These are phyloP conservation scores for Adansonia digitata DNA, from an alignment of 345 rosid genomes.

Conservation along the genomic window DNA sequence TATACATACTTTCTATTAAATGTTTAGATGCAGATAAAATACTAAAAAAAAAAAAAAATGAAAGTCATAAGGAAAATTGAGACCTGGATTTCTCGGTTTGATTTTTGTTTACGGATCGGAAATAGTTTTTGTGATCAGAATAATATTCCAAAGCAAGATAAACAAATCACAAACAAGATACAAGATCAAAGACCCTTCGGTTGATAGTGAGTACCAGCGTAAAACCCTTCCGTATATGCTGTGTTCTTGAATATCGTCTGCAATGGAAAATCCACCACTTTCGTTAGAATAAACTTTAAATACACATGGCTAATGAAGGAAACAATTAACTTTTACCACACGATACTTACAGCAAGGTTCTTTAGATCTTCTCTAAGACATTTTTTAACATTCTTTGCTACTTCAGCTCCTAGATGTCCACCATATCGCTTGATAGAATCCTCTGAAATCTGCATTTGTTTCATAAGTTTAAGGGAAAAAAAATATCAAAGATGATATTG, in stretches of 20 bases:
- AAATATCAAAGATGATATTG: background rate
- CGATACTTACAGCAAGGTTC: constrained; percentile 54
- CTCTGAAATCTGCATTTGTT: constrained; percentile 42
- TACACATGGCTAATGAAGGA: background rate
- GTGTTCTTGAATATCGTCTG: constrained; percentile 80
- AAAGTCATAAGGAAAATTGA: background rate
- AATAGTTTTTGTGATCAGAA: background rate
- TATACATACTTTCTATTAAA: background rate
- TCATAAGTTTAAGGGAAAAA: background rate
- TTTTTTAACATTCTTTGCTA: constrained; percentile 43
- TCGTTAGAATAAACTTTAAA: background rate
- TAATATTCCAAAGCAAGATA: background rate
- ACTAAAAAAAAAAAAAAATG: background rate
- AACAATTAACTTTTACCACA: background rate
- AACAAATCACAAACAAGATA: background rate
- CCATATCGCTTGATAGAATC: constrained; percentile 39
- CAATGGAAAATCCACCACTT: constrained; percentile 17
- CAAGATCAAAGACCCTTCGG: constrained; percentile 30
- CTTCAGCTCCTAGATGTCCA: constrained; percentile 40
- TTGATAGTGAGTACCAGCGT: constrained; percentile 45
- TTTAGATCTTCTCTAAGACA: constrained; percentile 53
- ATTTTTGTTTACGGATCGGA: too few species aligned
- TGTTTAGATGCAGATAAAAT: background rate
- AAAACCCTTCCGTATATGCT: constrained; percentile 73
- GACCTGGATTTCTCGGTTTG: background rate